These are phyloP conservation scores for Jimgerdemannia flammicorona DNA, from an alignment of 192 early-diverging fungal species.

Conservation along the genomic window DNA sequence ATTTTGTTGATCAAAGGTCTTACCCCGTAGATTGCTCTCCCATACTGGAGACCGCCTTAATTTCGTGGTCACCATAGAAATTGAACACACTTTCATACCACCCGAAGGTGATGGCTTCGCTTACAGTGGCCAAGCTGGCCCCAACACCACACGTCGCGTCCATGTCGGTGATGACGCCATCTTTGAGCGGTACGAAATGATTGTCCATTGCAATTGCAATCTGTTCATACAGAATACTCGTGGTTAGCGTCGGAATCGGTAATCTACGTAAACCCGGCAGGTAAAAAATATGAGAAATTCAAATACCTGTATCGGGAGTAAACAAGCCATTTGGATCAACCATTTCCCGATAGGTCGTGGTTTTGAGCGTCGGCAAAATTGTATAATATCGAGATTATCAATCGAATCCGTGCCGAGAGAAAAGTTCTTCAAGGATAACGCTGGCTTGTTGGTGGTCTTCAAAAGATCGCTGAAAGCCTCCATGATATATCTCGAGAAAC, in stretches of 20 bases:
- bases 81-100: conserved; percentile 8
- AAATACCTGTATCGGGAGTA: background rate
- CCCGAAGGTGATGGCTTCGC: background rate
- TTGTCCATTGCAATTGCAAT: conserved; percentile 17
- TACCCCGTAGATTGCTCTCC: conserved; percentile 21
- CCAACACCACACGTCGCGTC: background rate
- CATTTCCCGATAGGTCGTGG: background rate
- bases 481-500: background rate
- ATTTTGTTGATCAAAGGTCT: background rate
- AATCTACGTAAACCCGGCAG: background rate
- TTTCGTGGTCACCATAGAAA: conserved; percentile 8
- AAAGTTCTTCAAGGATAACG: background rate
- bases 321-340: background rate
- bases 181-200: conserved; percentile 8
- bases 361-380: background rate
- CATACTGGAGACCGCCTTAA: conserved; percentile 20
- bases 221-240: conserved; percentile 1
- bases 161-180: conserved; percentile 8
- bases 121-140: background rate
- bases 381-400: background rate
- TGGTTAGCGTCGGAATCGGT: background rate
- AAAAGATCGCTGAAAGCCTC: background rate
- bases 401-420: background rate
- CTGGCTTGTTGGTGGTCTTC: background rate
- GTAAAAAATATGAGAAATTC: background rate